phyloP scores from a whole-genome alignment of 148 eudicot genomes.

The Silene conica region DNA sequence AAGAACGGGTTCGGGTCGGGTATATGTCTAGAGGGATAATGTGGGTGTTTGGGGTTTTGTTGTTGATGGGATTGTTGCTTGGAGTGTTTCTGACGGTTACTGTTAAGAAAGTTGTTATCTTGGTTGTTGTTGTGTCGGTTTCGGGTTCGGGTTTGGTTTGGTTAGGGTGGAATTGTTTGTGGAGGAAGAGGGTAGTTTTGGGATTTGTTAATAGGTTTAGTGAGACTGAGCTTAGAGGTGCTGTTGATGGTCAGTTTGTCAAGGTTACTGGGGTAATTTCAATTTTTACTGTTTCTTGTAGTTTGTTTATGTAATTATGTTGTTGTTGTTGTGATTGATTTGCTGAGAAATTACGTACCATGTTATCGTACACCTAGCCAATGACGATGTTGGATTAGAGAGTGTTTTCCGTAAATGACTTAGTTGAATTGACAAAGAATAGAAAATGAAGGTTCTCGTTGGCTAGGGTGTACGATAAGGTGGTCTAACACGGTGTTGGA shows the following conservation, averaged over 20 bases:
- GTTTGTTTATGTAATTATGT: no score
- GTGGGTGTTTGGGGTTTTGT: constrained; percentile 70
- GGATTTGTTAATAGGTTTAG: constrained; percentile 50
- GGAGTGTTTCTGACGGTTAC: constrained; percentile 70
- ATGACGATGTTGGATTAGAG: no score
- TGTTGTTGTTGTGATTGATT: no score
- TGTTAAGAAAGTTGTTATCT: constrained; percentile 53
- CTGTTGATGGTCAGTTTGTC: constrained; percentile 88
- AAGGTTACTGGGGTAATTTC: constrained; percentile 93
- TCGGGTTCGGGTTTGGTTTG: constrained; percentile 40
- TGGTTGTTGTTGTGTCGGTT: constrained; percentile 60
- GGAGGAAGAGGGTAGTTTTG: constrained; percentile 50
- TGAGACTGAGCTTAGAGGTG: constrained; percentile 83
- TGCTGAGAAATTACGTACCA: no score
- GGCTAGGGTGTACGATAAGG: no score
- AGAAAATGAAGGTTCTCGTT: no score
- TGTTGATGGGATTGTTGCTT: constrained; percentile 67
- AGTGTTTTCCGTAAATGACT: no score
- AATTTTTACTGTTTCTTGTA: neutral
- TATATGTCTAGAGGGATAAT: constrained; percentile 59
- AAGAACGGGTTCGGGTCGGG: constrained; percentile 41
- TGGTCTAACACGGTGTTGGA: no score
- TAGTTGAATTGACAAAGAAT: no score
- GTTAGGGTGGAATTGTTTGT: constrained; percentile 56
- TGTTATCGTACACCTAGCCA: no score